Percentiles rank a stretch among this genome's conserved stretches.
phyloP scores from a whole-genome alignment of 164 flowering plant genomes.

The Vitis amurensis region DNA sequence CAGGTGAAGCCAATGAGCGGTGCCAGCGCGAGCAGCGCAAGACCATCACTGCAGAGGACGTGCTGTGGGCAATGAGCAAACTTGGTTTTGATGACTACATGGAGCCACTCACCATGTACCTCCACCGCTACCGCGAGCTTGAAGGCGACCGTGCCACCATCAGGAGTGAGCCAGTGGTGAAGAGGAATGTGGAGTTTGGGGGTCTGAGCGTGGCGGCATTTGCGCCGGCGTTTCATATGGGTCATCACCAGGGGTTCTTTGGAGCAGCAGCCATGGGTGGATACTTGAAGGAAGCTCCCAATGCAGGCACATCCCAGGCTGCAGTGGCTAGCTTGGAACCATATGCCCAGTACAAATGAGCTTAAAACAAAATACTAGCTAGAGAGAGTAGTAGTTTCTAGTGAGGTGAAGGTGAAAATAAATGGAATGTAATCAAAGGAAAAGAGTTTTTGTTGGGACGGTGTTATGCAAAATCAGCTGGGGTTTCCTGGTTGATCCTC shows the following conservation, averaged over 20 bases:
- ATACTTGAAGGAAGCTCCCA: conserved; percentile 20
- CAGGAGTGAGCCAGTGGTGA: conserved; percentile 45
- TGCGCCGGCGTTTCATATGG: conserved; percentile 34
- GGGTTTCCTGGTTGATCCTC: no score
- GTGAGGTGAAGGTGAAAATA: no score
- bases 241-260: conserved; percentile 26
- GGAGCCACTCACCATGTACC: conserved; percentile 64
- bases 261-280: conserved; percentile 20
- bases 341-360: conserved; percentile 23
- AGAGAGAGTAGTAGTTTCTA: no score
- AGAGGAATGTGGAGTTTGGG: conserved; percentile 23
- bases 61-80: conserved; percentile 91
- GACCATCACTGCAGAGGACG: conserved; percentile 91
- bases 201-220: conserved; percentile 13
- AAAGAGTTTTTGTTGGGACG: no score
- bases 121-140: conserved; percentile 58
- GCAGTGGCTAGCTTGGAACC: conserved; percentile 19
- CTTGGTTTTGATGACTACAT: conserved; percentile 86
- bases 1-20: conserved; percentile 86
- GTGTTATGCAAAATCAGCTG: no score
- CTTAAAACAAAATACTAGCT: background rate
- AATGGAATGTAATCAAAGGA: no score
- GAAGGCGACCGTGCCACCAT: conserved; percentile 62
- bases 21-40: conserved; percentile 93
- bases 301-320: conserved; percentile 17